phyloP scores from a whole-genome alignment of 1,284 basidiomycete genomes.

The Inonotus hispidus region DNA sequence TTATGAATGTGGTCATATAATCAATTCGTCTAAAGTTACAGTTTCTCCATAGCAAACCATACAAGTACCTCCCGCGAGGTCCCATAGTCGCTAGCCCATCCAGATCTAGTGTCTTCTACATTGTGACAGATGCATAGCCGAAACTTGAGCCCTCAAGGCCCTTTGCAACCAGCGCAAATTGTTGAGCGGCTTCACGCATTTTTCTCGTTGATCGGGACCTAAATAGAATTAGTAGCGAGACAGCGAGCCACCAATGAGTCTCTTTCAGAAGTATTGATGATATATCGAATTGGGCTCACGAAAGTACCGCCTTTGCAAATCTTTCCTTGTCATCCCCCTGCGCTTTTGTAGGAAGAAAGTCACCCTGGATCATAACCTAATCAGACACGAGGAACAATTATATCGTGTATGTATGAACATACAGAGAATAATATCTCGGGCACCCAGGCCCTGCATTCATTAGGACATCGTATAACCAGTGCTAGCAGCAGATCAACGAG shows the following conservation, averaged over 20 bases:
- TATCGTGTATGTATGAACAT: constrained; percentile 7
- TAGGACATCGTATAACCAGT: constrained; percentile 50
- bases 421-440: constrained; percentile 66
- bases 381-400: not conserved
- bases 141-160: constrained; percentile 74
- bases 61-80: not conserved
- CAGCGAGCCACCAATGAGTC: not conserved
- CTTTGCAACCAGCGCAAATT: constrained; percentile 68
- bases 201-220: constrained; percentile 40
- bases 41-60: not conserved
- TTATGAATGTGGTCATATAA: not conserved
- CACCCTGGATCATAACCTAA: constrained; percentile 31
- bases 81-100: not conserved
- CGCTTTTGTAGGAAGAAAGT: constrained; percentile 62
- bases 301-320: constrained; percentile 68
- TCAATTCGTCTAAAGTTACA: not conserved
- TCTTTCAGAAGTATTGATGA: not conserved
- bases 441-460: constrained; percentile 63
- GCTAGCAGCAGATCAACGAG: constrained; percentile 74
- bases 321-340: constrained; percentile 67
- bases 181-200: constrained; percentile 68
- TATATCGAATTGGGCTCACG: constrained; percentile 38
- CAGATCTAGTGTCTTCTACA: constrained; percentile 23
- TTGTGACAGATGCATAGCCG: constrained; percentile 50
- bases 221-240: not conserved